Conservation (phyloP, 1,139 yeast genomes). For the Ashbya aceris region DNA sequence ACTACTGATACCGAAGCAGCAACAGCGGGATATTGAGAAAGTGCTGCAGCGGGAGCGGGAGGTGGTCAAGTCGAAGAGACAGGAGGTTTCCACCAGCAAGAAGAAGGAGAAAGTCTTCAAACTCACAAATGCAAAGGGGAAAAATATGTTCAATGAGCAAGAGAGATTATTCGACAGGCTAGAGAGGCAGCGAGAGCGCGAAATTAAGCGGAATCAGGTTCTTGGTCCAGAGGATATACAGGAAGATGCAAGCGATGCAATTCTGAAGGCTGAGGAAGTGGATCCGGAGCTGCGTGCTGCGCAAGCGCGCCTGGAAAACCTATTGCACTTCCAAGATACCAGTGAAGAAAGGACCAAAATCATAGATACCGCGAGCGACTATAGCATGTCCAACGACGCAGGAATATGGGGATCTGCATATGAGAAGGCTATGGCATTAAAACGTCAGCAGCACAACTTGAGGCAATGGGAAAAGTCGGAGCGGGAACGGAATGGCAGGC, state of each 20-base stretch:
- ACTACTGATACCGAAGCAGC: conserved; percentile 52
- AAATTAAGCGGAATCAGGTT: conserved; percentile 25
- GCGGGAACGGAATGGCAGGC: conserved; percentile 56
- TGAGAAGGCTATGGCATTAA: conserved; percentile 75
- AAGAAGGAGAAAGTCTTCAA: conserved; percentile 21
- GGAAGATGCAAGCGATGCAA: conserved; percentile 32
- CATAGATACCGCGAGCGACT: conserved; percentile 90
- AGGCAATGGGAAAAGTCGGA: conserved; percentile 54
- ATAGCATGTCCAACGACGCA: conserved; percentile 81
- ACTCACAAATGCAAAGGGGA: conserved; percentile 42
- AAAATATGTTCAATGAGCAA: conserved; percentile 59
- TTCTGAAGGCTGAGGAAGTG: conserved; percentile 35
- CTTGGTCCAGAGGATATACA: conserved; percentile 21
- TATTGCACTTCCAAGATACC: conserved; percentile 73
- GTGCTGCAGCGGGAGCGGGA: conserved; percentile 44
- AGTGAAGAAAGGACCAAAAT: conserved; percentile 86
- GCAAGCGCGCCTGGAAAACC: conserved; percentile 58
- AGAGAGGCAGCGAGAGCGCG: conserved; percentile 31
- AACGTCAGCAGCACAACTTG: conserved; percentile 69
- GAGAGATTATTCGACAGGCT: conserved; percentile 51
- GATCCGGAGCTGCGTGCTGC: conserved; percentile 52
- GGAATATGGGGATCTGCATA: conserved; percentile 90
- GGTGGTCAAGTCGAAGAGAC: conserved; percentile 20
- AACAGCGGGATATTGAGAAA: conserved; percentile 48
- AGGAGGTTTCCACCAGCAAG: conserved; percentile 7